Percentiles rank a stretch among this genome's conserved stretches.
These are phyloP conservation scores for Meyerozyma elateridarum DNA, from an alignment of 1,139 yeast species.

Conservation along the genomic window DNA sequence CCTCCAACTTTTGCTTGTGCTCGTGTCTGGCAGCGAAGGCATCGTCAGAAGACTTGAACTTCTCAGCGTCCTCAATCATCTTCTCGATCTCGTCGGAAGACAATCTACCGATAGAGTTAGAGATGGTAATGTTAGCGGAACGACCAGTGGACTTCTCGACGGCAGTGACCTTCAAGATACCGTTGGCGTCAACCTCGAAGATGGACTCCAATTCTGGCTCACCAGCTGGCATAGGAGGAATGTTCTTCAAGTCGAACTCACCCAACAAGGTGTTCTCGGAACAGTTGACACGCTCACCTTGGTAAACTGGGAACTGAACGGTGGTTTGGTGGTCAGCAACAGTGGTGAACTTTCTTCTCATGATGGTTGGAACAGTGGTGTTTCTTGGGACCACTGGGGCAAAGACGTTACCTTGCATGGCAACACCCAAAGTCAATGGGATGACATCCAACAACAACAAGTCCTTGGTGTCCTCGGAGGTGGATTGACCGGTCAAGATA, in stretches of 20 bases:
- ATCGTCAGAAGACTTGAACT: constrained; percentile 97
- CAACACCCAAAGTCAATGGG: constrained; percentile 99
- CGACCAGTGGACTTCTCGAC: constrained; percentile 99
- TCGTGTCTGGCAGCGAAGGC: constrained; percentile 99
- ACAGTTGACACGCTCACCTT: constrained; percentile 99
- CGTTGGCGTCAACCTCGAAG: constrained; percentile 99
- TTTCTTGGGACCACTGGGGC: constrained; percentile 99
- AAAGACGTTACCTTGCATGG: constrained; percentile 99
- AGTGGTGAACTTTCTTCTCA: constrained; percentile 99
- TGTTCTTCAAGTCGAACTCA: constrained; percentile 98
- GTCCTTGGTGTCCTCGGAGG: constrained; percentile 96
- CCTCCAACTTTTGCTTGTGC: constrained; percentile 98
- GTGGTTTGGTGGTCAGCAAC: constrained; percentile 99
- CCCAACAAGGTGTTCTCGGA: constrained; percentile 98
- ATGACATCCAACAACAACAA: constrained; percentile 95
- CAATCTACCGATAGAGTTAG: constrained; percentile 99
- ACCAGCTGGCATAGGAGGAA: constrained; percentile 99
- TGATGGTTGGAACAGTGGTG: constrained; percentile 99
- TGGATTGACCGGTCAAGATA: constrained; percentile 95
- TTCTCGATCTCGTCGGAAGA: constrained; percentile 96
- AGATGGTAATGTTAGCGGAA: constrained; percentile 98
- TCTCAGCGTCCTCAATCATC: constrained; percentile 98
- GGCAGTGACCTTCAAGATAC: constrained; percentile 99
- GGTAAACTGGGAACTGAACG: constrained; percentile 99
- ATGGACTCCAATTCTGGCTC: constrained; percentile 99